phyloP scores from a whole-genome alignment of 2,329 filamentous ascomycete genomes.

The Alternaria consortialis region DNA sequence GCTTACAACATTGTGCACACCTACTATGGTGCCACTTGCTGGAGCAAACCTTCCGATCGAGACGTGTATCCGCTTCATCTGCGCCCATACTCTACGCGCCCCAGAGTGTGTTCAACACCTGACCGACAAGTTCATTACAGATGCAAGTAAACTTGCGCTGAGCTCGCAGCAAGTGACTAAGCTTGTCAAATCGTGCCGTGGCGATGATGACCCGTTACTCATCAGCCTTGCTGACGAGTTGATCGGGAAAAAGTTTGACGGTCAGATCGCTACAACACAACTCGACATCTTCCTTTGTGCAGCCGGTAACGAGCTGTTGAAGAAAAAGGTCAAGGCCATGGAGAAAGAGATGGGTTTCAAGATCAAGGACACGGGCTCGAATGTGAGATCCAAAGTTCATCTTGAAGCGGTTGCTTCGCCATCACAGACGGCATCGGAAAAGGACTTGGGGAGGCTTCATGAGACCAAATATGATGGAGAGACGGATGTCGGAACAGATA shows the following conservation, averaged over 20 bases:
- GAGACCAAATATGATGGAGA: not conserved
- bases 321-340: not conserved
- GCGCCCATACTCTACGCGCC: not conserved
- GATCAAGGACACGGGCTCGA: not conserved
- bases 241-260: not conserved
- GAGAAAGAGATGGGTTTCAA: not conserved
- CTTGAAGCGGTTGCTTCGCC: not conserved
- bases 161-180: not conserved
- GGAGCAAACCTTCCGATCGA: not conserved
- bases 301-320: conserved; percentile 2
- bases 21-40: not conserved
- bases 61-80: conserved; percentile 9
- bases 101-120: conserved; percentile 8
- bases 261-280: not conserved
- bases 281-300: not conserved
- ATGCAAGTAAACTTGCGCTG: not conserved
- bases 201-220: conserved; percentile 1
- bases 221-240: not conserved
- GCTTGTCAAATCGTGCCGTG: conserved; percentile 8
- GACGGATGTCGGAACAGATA: not conserved
- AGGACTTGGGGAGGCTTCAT: not conserved
- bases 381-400: not conserved
- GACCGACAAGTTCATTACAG: conserved; percentile 1
- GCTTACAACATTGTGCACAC: conserved; percentile 3
- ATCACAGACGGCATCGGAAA: not conserved